phyloP scores from a whole-genome alignment of 768 basidiomycete genomes.

The Leccinellum albellum region DNA sequence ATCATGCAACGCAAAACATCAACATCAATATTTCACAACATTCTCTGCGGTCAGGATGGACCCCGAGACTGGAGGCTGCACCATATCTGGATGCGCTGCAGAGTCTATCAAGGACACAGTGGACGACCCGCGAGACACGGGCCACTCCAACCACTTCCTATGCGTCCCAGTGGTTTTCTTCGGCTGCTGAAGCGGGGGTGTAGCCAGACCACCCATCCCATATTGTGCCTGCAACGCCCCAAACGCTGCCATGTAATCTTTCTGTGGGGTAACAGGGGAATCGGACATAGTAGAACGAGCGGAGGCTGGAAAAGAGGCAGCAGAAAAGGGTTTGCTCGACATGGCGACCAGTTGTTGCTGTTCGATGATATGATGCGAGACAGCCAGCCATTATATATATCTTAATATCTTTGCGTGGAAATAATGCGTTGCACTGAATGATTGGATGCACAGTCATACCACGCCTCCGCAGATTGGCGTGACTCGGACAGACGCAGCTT shows the following conservation, averaged over 20 bases:
- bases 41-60: not conserved
- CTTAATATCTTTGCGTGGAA: no score
- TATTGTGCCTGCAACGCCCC: constrained; percentile 20
- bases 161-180: not conserved
- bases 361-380: not conserved
- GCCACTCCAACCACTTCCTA: constrained; percentile 21
- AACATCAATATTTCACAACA: not conserved
- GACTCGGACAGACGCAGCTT: not conserved
- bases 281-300: not conserved
- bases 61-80: not conserved
- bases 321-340: not conserved
- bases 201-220: constrained; percentile 10
- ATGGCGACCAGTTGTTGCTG: not conserved
- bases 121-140: constrained; percentile 11
- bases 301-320: not conserved
- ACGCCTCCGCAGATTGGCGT: not conserved
- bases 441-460: not conserved
- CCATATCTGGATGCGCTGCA: not conserved
- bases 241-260: constrained; percentile 25
- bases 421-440: not conserved
- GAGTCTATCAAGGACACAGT: constrained; percentile 12
- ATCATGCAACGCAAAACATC: not conserved
- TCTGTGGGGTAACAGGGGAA: constrained; percentile 11
- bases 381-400: constrained; percentile 6
- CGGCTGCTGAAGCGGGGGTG: not conserved